Percentiles rank a stretch among this genome's conserved stretches.
Conservation (phyloP, 2,329 filamentous ascomycete genomes). For the Emericellopsis cladophorae region DNA sequence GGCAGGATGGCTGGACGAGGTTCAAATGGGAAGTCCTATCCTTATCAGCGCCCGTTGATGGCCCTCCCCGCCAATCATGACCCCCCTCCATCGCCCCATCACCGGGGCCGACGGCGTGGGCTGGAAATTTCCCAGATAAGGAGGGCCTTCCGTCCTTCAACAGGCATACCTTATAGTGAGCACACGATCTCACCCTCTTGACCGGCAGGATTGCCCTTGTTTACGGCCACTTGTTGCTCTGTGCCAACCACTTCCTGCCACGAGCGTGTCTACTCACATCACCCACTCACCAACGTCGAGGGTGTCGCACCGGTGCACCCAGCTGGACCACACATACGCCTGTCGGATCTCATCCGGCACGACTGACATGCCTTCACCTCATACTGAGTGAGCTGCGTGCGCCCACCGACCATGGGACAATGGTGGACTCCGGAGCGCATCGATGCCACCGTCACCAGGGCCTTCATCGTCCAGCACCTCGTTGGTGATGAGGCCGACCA, state of each 20-base stretch:
- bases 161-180: neutral
- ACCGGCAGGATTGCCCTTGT: neutral
- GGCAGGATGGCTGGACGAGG: no score
- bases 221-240: no score
- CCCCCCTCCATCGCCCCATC: neutral
- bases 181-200: neutral
- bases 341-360: neutral
- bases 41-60: constrained; percentile 11
- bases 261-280: neutral
- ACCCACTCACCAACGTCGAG: no score
- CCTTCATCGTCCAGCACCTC: constrained; percentile 54
- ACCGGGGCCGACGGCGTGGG: neutral
- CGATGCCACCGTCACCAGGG: constrained; percentile 53
- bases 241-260: neutral
- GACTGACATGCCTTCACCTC: neutral
- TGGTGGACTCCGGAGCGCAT: constrained; percentile 67
- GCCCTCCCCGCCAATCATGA: constrained; percentile 6
- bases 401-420: constrained; percentile 18
- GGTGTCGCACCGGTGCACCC: no score
- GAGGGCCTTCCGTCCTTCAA: neutral
- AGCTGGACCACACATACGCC: neutral
- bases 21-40: neutral
- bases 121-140: constrained; percentile 4
- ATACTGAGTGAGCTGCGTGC: neutral
- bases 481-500: constrained; percentile 48